A percentile compares a stretch with the other conserved stretches of the same genome.
phyloP scores from a whole-genome alignment of 768 basidiomycete genomes.

The Leccinellum rugosiceps region DNA sequence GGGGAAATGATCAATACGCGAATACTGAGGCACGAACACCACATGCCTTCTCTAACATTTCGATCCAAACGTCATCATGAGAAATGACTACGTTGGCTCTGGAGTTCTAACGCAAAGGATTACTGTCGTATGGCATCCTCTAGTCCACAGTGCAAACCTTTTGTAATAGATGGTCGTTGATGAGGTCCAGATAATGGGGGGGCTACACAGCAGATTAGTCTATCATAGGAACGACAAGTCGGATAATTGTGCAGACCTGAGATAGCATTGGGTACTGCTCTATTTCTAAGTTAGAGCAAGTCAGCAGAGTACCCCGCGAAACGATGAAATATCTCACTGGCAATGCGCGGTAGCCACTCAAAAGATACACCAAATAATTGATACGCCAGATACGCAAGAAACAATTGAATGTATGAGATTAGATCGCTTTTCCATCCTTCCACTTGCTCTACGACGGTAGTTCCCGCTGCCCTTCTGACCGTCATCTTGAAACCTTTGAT shows the following conservation, averaged over 20 bases:
- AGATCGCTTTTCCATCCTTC: neutral
- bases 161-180: constrained; percentile 8
- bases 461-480: neutral
- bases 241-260: neutral
- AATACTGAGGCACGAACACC: too few species aligned
- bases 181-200: constrained; percentile 5
- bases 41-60: constrained; percentile 2
- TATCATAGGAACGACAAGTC: too few species aligned
- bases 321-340: neutral
- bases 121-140: neutral
- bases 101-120: neutral
- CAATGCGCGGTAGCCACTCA: neutral
- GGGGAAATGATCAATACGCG: neutral
- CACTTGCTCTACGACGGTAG: neutral
- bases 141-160: neutral
- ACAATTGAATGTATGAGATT: neutral
- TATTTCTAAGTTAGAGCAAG: neutral
- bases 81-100: constrained; percentile 1
- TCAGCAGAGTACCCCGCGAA: neutral
- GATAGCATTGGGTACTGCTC: neutral
- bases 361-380: too few species aligned
- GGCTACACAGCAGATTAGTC: neutral
- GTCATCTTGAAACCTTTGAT: constrained; percentile 9
- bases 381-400: neutral
- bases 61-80: constrained; percentile 11